Conservation (phyloP, 306 rosid genomes). For the Malus sylvestris region DNA sequence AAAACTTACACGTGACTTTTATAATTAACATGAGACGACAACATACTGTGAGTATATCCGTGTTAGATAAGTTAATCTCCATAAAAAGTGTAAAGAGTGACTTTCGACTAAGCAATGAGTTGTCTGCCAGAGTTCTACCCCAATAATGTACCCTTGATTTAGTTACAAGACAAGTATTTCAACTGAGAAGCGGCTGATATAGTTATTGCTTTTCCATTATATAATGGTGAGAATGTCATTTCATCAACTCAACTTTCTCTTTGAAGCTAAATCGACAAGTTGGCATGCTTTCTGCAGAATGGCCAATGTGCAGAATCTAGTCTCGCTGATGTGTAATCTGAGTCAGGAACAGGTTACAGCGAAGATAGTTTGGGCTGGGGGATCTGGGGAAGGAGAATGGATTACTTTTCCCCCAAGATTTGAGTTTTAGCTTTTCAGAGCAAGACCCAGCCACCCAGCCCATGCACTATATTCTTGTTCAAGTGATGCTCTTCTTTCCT, state of each 20-base stretch:
- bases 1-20: background rate
- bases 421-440: background rate
- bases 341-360: background rate
- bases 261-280: conserved; percentile 1
- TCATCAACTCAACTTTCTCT: background rate
- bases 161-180: background rate
- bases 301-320: background rate
- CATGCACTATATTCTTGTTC: background rate
- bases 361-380: background rate
- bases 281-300: background rate
- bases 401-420: background rate
- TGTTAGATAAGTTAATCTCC: no score
- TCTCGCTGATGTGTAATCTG: background rate
- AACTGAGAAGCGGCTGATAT: background rate
- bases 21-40: no score
- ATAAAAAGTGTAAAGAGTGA: background rate
- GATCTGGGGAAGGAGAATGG: background rate
- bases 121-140: background rate
- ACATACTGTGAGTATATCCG: no score
- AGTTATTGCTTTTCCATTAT: background rate
- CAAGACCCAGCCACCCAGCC: background rate
- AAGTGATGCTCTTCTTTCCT: background rate
- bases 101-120: background rate
- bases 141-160: background rate
- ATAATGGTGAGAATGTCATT: background rate